Conservation (phyloP, 1,284 basidiomycete species). For the Puccinia horiana region DNA sequence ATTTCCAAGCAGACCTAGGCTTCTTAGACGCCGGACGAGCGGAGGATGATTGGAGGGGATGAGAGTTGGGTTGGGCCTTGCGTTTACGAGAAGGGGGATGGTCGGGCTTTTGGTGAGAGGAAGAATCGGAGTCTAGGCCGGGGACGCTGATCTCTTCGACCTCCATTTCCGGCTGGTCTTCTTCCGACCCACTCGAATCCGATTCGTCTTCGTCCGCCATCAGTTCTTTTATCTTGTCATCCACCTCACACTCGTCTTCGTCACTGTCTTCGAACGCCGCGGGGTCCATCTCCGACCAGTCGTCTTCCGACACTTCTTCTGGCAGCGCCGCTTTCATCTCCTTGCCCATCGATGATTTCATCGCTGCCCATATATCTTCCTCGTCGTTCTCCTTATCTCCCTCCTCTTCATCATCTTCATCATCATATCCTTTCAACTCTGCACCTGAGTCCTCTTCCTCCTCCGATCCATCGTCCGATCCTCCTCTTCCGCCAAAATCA, state of each 20-base stretch:
- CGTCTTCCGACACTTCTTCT: conserved; percentile 62
- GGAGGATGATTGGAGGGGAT: conserved; percentile 55
- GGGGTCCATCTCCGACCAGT: conserved; percentile 60
- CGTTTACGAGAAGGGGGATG: conserved; percentile 50
- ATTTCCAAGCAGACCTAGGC: conserved; percentile 67
- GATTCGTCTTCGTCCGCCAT: conserved; percentile 67
- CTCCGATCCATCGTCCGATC: conserved; percentile 57
- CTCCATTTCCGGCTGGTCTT: conserved; percentile 6
- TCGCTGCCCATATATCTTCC: conserved; percentile 61
- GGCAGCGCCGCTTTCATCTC: conserved; percentile 53
- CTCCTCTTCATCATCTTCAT: conserved; percentile 45
- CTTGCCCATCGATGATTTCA: conserved; percentile 61
- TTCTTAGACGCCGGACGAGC: conserved; percentile 61
- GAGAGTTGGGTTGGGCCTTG: conserved; percentile 33
- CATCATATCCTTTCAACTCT: conserved; percentile 52
- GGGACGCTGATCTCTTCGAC: conserved; percentile 53
- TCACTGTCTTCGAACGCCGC: conserved; percentile 12
- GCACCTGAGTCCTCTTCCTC: conserved; percentile 50
- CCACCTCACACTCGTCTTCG: not conserved
- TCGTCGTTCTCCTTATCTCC: conserved; percentile 53
- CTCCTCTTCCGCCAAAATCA: conserved; percentile 56
- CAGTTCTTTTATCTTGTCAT: conserved; percentile 52
- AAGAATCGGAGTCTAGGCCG: conserved; percentile 57
- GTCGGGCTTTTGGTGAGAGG: conserved; percentile 52
- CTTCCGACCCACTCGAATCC: conserved; percentile 40